phyloP scores from a whole-genome alignment of 83 land plant genomes.

The Diphasiastrum complanatum region DNA sequence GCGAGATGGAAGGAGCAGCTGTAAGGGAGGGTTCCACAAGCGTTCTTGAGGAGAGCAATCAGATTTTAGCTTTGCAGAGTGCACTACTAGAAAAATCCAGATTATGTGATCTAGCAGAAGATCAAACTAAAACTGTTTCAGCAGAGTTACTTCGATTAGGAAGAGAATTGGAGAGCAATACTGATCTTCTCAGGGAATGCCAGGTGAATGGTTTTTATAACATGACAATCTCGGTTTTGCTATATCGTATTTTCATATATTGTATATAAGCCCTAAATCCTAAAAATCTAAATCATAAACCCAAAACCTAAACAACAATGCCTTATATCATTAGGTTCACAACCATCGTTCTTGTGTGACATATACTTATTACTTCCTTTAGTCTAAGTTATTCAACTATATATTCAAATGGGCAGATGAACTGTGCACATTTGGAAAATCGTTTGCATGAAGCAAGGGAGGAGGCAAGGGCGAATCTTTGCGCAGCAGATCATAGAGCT shows the following conservation, averaged over 20 bases:
- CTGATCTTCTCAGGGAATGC: slow-evolving; percentile 72
- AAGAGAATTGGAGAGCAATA: slow-evolving; percentile 54
- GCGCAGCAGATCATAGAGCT: slow-evolving; percentile 85
- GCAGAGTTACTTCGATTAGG: slow-evolving; percentile 48
- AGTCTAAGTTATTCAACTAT: too few species aligned
- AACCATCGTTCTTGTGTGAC: background rate
- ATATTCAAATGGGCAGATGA: too few species aligned
- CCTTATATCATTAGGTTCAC: background rate
- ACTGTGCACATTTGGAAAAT: slow-evolving; percentile 93
- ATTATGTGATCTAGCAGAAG: slow-evolving; percentile 42
- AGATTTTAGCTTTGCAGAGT: slow-evolving; percentile 40
- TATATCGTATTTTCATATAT: background rate
- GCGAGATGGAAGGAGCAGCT: too few species aligned
- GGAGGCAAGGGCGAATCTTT: slow-evolving; percentile 83
- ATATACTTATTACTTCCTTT: slow-evolving; percentile 8
- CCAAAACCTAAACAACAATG: too few species aligned
- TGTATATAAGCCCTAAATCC: too few species aligned
- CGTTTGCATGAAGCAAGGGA: slow-evolving; percentile 90
- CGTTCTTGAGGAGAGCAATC: too few species aligned
- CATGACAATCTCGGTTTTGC: too few species aligned
- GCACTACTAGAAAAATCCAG: slow-evolving; percentile 45
- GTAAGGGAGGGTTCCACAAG: too few species aligned
- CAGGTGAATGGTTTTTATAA: slow-evolving; percentile 54
- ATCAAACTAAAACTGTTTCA: slow-evolving; percentile 39
- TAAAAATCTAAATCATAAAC: too few species aligned